Evolutionary conservation across 805 yeast species (phyloP).

Genomic region (Lachancea sp.): DNA sequence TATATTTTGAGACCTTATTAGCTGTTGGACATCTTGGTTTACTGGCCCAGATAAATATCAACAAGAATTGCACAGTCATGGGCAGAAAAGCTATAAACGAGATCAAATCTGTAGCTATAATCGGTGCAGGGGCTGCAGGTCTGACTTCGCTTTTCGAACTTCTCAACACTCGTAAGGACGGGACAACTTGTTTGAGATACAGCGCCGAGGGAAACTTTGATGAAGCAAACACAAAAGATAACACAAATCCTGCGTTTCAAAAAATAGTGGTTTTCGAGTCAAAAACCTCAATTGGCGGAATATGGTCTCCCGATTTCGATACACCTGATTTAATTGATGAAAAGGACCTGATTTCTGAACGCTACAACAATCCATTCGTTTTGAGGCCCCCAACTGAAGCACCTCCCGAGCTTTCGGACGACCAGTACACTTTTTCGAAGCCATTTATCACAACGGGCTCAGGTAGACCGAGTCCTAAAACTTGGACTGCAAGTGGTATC

Average conservation of each 20-base stretch:
- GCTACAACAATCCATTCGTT: constrained; percentile 32
- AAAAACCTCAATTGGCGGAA: constrained; percentile 38
- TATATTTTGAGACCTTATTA: background rate
- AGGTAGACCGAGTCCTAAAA: background rate
- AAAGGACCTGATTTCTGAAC: constrained; percentile 27
- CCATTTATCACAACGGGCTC: constrained; percentile 6
- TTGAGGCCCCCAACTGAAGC: constrained; percentile 18
- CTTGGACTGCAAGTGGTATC: constrained; percentile 16
- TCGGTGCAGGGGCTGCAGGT: constrained; percentile 41
- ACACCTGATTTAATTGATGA: constrained; percentile 21
- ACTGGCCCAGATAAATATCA: background rate
- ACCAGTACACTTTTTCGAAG: constrained; percentile 7
- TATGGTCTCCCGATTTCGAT: constrained; percentile 33
- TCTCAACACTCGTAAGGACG: constrained; percentile 26
- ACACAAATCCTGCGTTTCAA: constrained; percentile 27
- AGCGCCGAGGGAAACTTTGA: constrained; percentile 11
- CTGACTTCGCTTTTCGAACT: constrained; percentile 34
- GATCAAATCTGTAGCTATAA: constrained; percentile 29
- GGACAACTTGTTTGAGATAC: constrained; percentile 21
- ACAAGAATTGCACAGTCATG: background rate
- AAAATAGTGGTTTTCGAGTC: constrained; percentile 41
- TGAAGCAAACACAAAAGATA: constrained; percentile 5
- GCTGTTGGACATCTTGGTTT: background rate
- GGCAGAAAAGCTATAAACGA: background rate
- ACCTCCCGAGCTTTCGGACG: constrained; percentile 13